Percentiles rank a stretch among this genome's conserved stretches.
Evolutionary conservation across 2,329 filamentous ascomycete species (phyloP).

Genomic region (Aspergillus chevalieri): DNA sequence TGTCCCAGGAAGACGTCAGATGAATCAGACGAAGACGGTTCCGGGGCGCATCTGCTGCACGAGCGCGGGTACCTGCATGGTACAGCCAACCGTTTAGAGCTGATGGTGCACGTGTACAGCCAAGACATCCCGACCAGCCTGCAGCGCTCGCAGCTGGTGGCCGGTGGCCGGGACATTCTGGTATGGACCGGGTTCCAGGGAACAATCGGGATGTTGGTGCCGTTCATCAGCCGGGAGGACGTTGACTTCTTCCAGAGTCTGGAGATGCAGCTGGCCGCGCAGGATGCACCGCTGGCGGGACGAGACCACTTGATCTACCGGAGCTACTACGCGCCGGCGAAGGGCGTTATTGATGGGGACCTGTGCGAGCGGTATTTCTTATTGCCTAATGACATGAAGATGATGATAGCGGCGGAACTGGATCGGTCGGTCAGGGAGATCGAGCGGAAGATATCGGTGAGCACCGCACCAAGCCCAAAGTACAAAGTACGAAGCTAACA

Average conservation of each 20-base stretch:
- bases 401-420: constrained; percentile 87
- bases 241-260: constrained; percentile 96
- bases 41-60: constrained; percentile 84
- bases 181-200: constrained; percentile 94
- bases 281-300: constrained; percentile 82
- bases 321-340: constrained; percentile 92
- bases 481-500: constrained; percentile 12
- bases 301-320: constrained; percentile 94
- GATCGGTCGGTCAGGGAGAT: constrained; percentile 89
- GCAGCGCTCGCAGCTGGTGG: constrained; percentile 80
- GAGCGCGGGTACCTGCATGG: constrained; percentile 87
- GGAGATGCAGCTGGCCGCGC: constrained; percentile 77
- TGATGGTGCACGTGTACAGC: constrained; percentile 83
- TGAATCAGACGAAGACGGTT: constrained; percentile 86
- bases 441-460: constrained; percentile 83
- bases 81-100: constrained; percentile 72
- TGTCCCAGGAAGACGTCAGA: constrained; percentile 80
- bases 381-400: constrained; percentile 80
- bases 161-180: constrained; percentile 83
- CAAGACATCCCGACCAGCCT: constrained; percentile 91
- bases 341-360: constrained; percentile 95
- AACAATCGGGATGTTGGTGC: constrained; percentile 86
- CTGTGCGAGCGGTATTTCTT: constrained; percentile 86
- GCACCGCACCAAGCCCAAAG: too few species aligned
- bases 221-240: constrained; percentile 85